Percentiles rank a stretch among this genome's conserved stretches.
Evolutionary conservation across 1,284 basidiomycete species (phyloP).

Genomic region (Polyporus tsugae): DNA sequence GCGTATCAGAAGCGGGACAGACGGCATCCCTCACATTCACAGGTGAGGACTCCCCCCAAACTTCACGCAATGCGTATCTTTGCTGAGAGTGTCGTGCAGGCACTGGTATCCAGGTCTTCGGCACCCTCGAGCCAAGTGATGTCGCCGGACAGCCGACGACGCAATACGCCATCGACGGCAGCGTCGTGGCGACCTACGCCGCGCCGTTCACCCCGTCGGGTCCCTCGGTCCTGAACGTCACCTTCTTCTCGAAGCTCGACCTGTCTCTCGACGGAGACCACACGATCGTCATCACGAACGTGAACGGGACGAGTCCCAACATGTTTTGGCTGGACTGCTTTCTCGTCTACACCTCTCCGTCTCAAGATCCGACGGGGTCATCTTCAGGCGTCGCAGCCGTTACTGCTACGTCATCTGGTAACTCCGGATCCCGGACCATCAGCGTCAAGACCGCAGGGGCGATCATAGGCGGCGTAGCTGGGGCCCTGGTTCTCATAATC

Average conservation of each 20-base stretch:
- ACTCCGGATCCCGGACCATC: background rate
- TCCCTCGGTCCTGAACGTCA: conserved; percentile 18
- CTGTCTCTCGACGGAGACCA: conserved; percentile 16
- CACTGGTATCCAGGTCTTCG: conserved; percentile 23
- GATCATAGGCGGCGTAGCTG: background rate
- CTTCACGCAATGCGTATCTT: background rate
- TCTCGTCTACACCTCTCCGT: conserved; percentile 14
- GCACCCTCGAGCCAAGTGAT: conserved; percentile 22
- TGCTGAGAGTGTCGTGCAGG: conserved; percentile 9
- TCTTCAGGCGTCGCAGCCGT: background rate
- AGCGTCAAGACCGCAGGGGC: background rate
- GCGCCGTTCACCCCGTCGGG: conserved; percentile 24
- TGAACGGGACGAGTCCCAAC: conserved; percentile 34
- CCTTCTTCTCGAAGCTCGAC: conserved; percentile 29
- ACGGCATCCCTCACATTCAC: conserved; percentile 21
- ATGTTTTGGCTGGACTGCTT: conserved; percentile 34
- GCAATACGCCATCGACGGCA: conserved; percentile 23
- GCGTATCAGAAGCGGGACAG: conserved; percentile 12
- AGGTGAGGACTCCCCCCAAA: conserved; percentile 14
- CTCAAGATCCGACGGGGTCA: background rate
- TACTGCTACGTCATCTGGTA: background rate
- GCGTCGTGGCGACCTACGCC: conserved; percentile 18
- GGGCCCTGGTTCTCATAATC: background rate
- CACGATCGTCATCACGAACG: conserved; percentile 32
- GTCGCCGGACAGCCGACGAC: conserved; percentile 24